Evolutionary conservation across 225 moss, liverwort and hornwort genomes (phyloP), one percentile per base, ranked within the genome.

Genomic region (Asterella californica): DNA sequence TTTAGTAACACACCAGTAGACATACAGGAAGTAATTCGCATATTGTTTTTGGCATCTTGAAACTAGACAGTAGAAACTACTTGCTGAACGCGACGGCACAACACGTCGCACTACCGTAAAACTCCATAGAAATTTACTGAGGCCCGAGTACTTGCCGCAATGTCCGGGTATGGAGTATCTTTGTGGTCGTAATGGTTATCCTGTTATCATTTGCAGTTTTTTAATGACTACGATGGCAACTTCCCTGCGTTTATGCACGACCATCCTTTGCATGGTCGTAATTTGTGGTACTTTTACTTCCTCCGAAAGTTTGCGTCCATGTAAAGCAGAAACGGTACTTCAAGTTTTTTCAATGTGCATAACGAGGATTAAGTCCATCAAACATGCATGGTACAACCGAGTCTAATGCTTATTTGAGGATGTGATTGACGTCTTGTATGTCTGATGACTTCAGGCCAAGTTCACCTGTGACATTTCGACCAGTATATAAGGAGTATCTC

Each of bases 211-310:
- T 67, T 82, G 78, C 90, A 96, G 97, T 99, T 86, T 65, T 88
- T 90, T 54, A 86, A 78, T 84, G 99, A 99, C 76, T 90, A 90
- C 86, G 84, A 90, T 45, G 83, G 87, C 47, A 76, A 79, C 37
- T 81, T 83, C 64, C 70, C 83, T 72, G 72, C 79, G 33, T 78
- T 77, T 65, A 83, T 85, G 79, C 80, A 82, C 42, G 86, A 85
- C 72, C 89, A 91, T 83, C 99, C 95, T 21, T 88, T 93, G 29
- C 2, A 79, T 5, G 91, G 93, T 75, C 83, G 68, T 77, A 97
- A 97, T 89, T 84, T 77, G 66, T 97, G 96, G 96, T 96, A 76
- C 82, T 65, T 55, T 4, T 38, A 59, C 71, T 25, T 71, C 47
- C 71, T 71, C 27, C n/a, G 42, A 42, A n/a, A 46, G 47, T 46